A percentile compares a stretch with the other conserved stretches of the same genome.
Evolutionary conservation across 2,329 filamentous ascomycete species (phyloP).

Genomic region (Fusarium chuoi): DNA sequence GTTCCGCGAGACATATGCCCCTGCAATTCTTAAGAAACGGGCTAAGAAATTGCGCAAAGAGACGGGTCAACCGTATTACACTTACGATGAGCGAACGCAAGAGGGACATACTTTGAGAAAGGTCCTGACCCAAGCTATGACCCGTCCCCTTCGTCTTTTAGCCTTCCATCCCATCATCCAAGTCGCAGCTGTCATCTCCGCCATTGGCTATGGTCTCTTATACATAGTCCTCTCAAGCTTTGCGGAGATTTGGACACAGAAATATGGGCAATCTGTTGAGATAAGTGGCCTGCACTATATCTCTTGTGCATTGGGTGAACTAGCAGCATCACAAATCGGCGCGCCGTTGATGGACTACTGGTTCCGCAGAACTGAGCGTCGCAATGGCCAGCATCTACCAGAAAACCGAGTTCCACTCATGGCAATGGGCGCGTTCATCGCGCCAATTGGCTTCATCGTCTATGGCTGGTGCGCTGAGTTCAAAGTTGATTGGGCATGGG

Average conservation of each 20-base stretch:
- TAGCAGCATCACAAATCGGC: slow-evolving; percentile 62
- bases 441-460: slow-evolving; percentile 49
- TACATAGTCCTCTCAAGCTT: slow-evolving; percentile 73
- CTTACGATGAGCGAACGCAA: slow-evolving; percentile 52
- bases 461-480: slow-evolving; percentile 58
- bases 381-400: slow-evolving; percentile 19
- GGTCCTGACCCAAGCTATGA: slow-evolving; percentile 51
- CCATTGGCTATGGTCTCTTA: slow-evolving; percentile 69
- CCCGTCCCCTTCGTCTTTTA: slow-evolving; percentile 67
- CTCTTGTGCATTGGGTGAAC: slow-evolving; percentile 70
- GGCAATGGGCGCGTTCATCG: slow-evolving; percentile 56
- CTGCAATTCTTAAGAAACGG: slow-evolving; percentile 48
- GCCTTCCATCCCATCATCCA: slow-evolving; percentile 70
- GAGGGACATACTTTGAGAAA: slow-evolving; percentile 40
- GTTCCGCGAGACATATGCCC: slow-evolving; percentile 54
- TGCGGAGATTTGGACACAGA: slow-evolving; percentile 63
- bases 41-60: slow-evolving; percentile 48
- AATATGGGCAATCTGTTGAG: slow-evolving; percentile 66
- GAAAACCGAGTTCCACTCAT: slow-evolving; percentile 44
- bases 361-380: slow-evolving; percentile 42
- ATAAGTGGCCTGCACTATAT: slow-evolving; percentile 74
- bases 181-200: slow-evolving; percentile 64
- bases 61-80: slow-evolving; percentile 47
- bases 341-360: slow-evolving; percentile 56
- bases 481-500: slow-evolving; percentile 51